phyloP scores from a whole-genome alignment of 2,329 filamentous ascomycete species.

The Boeremia lycopersici region DNA sequence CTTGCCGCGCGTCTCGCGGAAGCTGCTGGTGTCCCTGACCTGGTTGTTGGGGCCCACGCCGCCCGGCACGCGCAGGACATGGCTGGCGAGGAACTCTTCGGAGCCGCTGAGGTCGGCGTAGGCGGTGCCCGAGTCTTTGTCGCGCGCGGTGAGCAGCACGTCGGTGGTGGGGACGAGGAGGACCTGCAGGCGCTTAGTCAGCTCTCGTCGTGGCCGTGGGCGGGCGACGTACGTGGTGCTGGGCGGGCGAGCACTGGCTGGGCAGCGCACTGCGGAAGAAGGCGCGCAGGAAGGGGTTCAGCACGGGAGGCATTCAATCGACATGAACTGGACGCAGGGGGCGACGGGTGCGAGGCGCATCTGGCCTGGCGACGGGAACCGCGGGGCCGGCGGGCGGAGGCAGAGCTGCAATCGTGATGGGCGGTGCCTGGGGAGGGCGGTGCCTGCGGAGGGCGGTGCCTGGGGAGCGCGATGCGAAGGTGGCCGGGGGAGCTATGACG shows the following conservation, averaged over 20 bases:
- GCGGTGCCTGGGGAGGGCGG: conserved; percentile 37
- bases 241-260: conserved; percentile 86
- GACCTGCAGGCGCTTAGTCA: conserved; percentile 55
- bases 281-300: conserved; percentile 98
- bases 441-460: too few relatives aligned
- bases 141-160: conserved; percentile 83
- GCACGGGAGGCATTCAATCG: conserved; percentile 84
- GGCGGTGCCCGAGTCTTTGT: conserved; percentile 78
- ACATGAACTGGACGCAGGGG: conserved; percentile 34
- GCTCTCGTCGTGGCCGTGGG: neutral
- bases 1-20: conserved; percentile 88
- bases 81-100: conserved; percentile 95
- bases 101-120: conserved; percentile 82
- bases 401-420: conserved; percentile 11
- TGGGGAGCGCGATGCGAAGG: conserved; percentile 20
- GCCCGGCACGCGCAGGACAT: conserved; percentile 84
- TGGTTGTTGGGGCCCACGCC: conserved; percentile 53
- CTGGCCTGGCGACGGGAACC: conserved; percentile 28
- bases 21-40: conserved; percentile 58
- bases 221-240: conserved; percentile 72
- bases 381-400: conserved; percentile 26
- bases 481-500: conserved; percentile 9
- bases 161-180: conserved; percentile 94
- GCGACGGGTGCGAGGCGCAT: conserved; percentile 35
- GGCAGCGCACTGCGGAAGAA: conserved; percentile 97